A percentile compares a stretch with the other conserved stretches of the same genome.
Conservation (phyloP, 306 rosid species). For the Echinosophora koreensis region DNA sequence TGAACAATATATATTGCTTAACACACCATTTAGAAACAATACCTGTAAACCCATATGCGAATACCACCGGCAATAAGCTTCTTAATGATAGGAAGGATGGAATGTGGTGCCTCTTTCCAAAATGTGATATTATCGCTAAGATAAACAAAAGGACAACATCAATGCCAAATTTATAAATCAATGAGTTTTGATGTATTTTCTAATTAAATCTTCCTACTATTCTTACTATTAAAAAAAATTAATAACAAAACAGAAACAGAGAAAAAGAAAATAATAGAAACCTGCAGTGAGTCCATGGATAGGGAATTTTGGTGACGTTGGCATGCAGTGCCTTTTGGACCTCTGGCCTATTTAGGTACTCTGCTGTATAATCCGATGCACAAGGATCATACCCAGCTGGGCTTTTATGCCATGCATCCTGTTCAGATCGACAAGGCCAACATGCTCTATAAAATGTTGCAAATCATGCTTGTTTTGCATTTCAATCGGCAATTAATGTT, state of each 20-base stretch:
- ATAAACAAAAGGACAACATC: background rate
- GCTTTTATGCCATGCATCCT: conserved; percentile 46
- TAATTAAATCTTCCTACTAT: too few species aligned
- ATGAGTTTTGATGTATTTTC: too few species aligned
- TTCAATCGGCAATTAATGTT: background rate
- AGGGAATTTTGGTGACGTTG: conserved; percentile 59
- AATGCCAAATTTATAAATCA: background rate
- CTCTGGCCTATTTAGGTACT: conserved; percentile 56
- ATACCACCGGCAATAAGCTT: conserved; percentile 78
- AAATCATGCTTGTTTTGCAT: background rate
- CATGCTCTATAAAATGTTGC: background rate
- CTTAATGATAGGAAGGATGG: conserved; percentile 70
- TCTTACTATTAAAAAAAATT: too few species aligned
- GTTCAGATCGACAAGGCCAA: background rate
- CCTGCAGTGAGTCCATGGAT: conserved; percentile 68
- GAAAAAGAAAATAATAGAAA: background rate
- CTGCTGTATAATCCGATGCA: conserved; percentile 50
- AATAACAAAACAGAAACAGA: too few species aligned
- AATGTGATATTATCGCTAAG: conserved; percentile 55
- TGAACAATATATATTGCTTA: background rate
- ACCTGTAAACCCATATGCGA: conserved; percentile 88
- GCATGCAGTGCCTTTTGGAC: conserved; percentile 69
- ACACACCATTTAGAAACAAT: background rate
- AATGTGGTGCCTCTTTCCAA: conserved; percentile 72
- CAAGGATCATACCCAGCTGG: conserved; percentile 68